phyloP scores from a whole-genome alignment of 1,284 basidiomycete species.

The Amylostereum areolatum region DNA sequence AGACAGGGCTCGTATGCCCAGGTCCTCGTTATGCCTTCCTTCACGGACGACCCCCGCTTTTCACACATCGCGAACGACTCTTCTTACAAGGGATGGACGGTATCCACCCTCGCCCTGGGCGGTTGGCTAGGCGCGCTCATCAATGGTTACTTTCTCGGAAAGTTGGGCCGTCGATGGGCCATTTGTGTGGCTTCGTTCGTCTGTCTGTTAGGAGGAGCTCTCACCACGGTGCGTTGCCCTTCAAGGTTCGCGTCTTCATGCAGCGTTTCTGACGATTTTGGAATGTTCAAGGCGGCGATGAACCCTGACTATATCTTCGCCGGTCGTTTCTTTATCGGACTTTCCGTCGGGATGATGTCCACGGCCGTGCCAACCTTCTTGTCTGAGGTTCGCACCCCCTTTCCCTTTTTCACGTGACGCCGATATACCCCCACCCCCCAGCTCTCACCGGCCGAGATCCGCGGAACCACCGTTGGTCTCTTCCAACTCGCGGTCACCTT shows the following conservation, averaged over 20 bases:
- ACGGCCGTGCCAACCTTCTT: too few relatives aligned
- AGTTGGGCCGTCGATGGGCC: slow-evolving; percentile 19
- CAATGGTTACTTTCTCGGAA: slow-evolving; percentile 21
- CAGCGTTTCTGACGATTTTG: too few relatives aligned
- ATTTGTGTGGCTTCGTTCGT: slow-evolving; percentile 16
- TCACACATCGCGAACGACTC: slow-evolving; percentile 19
- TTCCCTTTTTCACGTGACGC: too few relatives aligned
- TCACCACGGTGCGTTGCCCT: slow-evolving; percentile 11
- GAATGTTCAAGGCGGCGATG: background rate
- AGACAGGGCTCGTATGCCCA: slow-evolving; percentile 12
- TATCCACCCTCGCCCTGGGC: slow-evolving; percentile 19
- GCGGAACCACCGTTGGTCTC: slow-evolving; percentile 20
- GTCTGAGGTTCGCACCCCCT: too few relatives aligned
- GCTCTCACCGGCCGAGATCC: slow-evolving; percentile 19
- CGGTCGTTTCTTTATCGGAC: slow-evolving; percentile 20
- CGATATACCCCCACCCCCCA: too few relatives aligned
- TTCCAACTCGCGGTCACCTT: slow-evolving; percentile 18
- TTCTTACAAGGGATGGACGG: slow-evolving; percentile 21
- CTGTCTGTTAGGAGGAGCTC: slow-evolving; percentile 17
- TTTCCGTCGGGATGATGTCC: slow-evolving; percentile 19
- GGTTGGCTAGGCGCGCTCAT: slow-evolving; percentile 19
- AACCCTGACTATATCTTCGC: slow-evolving; percentile 13
- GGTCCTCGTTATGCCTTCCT: slow-evolving; percentile 21
- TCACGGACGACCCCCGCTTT: slow-evolving; percentile 16
- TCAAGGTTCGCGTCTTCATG: too few relatives aligned